Base-by-base conservation (phyloP, 208 protist genomes). In the Leishmania tropica region DNA sequence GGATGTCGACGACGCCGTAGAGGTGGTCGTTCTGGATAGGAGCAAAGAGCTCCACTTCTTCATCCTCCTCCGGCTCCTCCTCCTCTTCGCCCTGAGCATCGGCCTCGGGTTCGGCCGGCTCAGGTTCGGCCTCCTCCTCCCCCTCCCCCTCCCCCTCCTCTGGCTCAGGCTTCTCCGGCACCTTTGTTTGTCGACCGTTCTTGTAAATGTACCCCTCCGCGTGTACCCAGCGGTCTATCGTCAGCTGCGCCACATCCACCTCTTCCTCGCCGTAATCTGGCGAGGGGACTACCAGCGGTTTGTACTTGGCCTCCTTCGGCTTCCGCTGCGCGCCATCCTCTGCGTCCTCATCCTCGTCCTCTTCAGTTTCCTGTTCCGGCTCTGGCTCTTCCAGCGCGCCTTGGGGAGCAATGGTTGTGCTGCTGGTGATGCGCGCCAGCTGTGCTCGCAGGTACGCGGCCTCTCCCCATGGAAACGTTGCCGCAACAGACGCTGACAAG, bases 401-500 rank as follows among this genome's bases (percentile, higher is more conserved):
- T n/a, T 89, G 71, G 15, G 98, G 98, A 40, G 91, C 87, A 72
- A 99, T 92, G 72, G 89, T 93, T 31, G 97, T 98, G 56, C 88
- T 83, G 78, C 93, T 95, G 40, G 93, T 86, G 79, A 99, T 99
- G 83, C 98, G 96, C 42, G 96, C 89, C 56, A 99, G 94, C 83
- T 99, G 97, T 15, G 98, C 98, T 64, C 98, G 95, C 67, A 99
- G 88, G 81, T 96, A 97, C 67, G 96, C 86, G 1, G 90, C 86
- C 86, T 99, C 97, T 17, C 84, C 94, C 88, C 98, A 98, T 51
- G 96, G 94, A 82, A 99, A 99, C 4, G 93, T 87, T 64, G 85
- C 85, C 8, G 93, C 81, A 24, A 99, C 95, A 28, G 87, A 58
- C 5, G 93, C 89, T 64, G 94, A 82, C 2, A 99, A 88, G 81